These are phyloP conservation scores for Penicillium sp. DNA, from an alignment of 2,329 filamentous ascomycete genomes.

Conservation along the genomic window DNA sequence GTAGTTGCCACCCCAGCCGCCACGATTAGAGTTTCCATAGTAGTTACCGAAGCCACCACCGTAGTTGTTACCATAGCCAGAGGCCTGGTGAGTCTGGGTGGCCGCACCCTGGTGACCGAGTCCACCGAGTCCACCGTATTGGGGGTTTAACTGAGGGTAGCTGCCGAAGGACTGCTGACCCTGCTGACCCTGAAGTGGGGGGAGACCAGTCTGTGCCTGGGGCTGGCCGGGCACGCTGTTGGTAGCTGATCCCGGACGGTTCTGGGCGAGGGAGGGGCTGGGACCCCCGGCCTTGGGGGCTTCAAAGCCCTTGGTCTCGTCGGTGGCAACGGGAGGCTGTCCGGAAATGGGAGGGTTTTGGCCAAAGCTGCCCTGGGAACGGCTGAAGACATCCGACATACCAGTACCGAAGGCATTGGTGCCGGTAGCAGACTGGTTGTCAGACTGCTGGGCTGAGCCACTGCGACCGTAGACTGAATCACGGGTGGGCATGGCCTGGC, in stretches of 20 bases:
- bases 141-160: constrained; percentile 55
- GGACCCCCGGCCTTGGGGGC: constrained; percentile 58
- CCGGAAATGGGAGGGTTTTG: constrained; percentile 54
- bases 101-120: constrained; percentile 44
- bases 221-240: constrained; percentile 57
- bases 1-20: constrained; percentile 49
- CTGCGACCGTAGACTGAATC: constrained; percentile 61
- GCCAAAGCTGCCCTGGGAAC: constrained; percentile 57
- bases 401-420: constrained; percentile 50
- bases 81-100: constrained; percentile 41
- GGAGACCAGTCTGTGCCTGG: constrained; percentile 50
- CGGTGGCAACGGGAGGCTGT: constrained; percentile 47
- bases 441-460: constrained; percentile 56
- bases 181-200: constrained; percentile 54
- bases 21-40: constrained; percentile 44
- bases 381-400: constrained; percentile 60
- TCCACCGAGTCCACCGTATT: constrained; percentile 50
- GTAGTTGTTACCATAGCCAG: constrained; percentile 43
- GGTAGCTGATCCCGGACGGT: constrained; percentile 61
- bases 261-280: constrained; percentile 61
- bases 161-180: constrained; percentile 56
- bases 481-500: constrained; percentile 46
- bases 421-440: constrained; percentile 51
- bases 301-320: constrained; percentile 60
- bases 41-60: constrained; percentile 45